Evolutionary conservation across 164 flowering plant genomes (phyloP).

Genomic region (Brasenia schreberi): DNA sequence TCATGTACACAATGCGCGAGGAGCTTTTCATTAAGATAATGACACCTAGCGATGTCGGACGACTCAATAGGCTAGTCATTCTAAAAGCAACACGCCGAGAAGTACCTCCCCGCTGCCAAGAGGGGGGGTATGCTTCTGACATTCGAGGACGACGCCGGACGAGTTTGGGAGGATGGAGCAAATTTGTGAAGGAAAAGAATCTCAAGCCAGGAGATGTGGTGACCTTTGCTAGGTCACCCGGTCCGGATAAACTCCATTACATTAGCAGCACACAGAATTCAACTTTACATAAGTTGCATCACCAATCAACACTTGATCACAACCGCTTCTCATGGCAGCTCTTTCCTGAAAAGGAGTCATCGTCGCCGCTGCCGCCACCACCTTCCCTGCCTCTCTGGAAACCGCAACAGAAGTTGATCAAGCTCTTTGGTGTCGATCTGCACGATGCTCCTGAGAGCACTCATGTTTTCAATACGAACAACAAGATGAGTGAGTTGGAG

Average conservation of each 20-base stretch:
- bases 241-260: slow-evolving; percentile 45
- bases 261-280: slow-evolving; percentile 42
- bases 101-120: slow-evolving; percentile 43
- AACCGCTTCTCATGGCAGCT: neutral
- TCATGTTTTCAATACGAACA: slow-evolving; percentile 12
- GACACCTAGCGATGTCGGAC: slow-evolving; percentile 96
- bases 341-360: slow-evolving; percentile 1
- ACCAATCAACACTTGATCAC: neutral
- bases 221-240: slow-evolving; percentile 39
- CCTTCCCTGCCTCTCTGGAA: slow-evolving; percentile 22
- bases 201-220: slow-evolving; percentile 68
- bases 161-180: slow-evolving; percentile 95
- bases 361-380: slow-evolving; percentile 1
- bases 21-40: slow-evolving; percentile 69
- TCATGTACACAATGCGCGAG: slow-evolving; percentile 5
- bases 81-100: slow-evolving; percentile 95
- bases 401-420: slow-evolving; percentile 16
- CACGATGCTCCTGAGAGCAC: slow-evolving; percentile 21
- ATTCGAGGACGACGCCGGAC: slow-evolving; percentile 55
- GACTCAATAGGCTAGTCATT: slow-evolving; percentile 78
- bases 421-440: slow-evolving; percentile 79
- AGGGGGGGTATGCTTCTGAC: slow-evolving; percentile 50
- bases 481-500: slow-evolving; percentile 45
- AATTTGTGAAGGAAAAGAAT: slow-evolving; percentile 76
- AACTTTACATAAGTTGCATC: slow-evolving; percentile 3